Evolutionary conservation across 2,329 filamentous ascomycete species (phyloP), one percentile per base, ranked within the genome.

Genomic region (Diaporthe citriasiana): DNA sequence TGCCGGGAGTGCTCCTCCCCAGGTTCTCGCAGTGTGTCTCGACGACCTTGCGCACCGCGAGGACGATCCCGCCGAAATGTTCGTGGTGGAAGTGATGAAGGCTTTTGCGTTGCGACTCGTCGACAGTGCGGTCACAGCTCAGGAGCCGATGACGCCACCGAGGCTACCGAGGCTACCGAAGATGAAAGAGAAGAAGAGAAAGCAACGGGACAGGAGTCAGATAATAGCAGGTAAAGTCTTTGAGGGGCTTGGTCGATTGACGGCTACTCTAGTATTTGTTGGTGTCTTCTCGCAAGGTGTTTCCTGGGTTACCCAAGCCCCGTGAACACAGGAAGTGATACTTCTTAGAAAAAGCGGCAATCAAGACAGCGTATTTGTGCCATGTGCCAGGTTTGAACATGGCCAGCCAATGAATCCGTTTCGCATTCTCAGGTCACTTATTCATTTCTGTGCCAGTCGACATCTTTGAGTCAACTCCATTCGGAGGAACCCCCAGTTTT

Each of bases 1-100:
- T 1, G 75, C 74, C 17, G 75, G 77, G 51, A 76, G 76, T 51
- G 77, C 76, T 38, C 75, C 76, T 10, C 47, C 75, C 8, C 76
- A 77, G 57, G 73, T 78, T 2, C 78, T 78, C 13, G 74, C 66
- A 1, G 75, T 73, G 7, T 75, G 74, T 8, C 70, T 75, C 10
- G 60, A 72, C 8, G 50, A 77, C 15, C 70, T 79, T 12, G 38
- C 38, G 10, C 2, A 2, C 7, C 10, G 38, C 6, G 71, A 78
- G 1, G 45, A 70, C 0, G 76, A 78, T 4, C 38, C 10, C 2
- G 38, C 6, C 10, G 38, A 9, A 35, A 0, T 25, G n/a, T 79
- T 78, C n/a, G 77, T 7, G 71, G n/a, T 10, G 7, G 13, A 30
- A 35, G 51, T 59, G 2, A 59, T 17, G 1, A 56, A 33, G 27